Evolutionary conservation across 306 rosid species (phyloP), one percentile per base, ranked within the genome.

Genomic region (Vicia faba): DNA sequence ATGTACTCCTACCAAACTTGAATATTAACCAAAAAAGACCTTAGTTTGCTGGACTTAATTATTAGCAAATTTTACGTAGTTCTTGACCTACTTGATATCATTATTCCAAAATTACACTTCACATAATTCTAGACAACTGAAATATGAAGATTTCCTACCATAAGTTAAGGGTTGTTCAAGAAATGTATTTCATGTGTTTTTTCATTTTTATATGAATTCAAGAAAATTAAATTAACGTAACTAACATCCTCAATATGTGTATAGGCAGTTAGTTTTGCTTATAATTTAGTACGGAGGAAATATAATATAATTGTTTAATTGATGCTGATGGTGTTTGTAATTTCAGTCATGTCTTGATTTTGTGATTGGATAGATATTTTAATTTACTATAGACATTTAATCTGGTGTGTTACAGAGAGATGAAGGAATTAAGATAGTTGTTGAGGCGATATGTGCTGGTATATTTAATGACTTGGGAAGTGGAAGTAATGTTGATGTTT

Each of bases 381-480:
- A 43, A 41, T 40, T 68, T 54, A 5, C 25, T 25, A n/a, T 62
- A 16, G 15, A 55, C 61, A 9, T 62, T 70, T 71, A 16, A 8
- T 65, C 25, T 61, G 70, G 61, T 81, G 78, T 23, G 25, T 23
- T 23, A 2, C 79, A 89, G 97, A 85, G 87, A 75, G 91, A 92
- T 51, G 95, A 92, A 81, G 96, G 96, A 43, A 38, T 89, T 29
- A 68, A 78, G 59, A n/a, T 92, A 57, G 92, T 92, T 15, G 69
- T 81, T n/a, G 97, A 89, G 69, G 95, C 99, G 0, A 88, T 93
- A 59, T 88, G 86, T 82, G 88, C 99, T 49, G 99, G 99, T 65
- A 88, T 93, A 55, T 93, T 90, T 59, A 93, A 90, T 74, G 99
- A 93, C 78, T 76, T 93, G 86, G 99, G 99, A 54, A 93, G 96